Base-by-base conservation (phyloP, 371 early-diverging fungal species). In the Mucor indicus region DNA sequence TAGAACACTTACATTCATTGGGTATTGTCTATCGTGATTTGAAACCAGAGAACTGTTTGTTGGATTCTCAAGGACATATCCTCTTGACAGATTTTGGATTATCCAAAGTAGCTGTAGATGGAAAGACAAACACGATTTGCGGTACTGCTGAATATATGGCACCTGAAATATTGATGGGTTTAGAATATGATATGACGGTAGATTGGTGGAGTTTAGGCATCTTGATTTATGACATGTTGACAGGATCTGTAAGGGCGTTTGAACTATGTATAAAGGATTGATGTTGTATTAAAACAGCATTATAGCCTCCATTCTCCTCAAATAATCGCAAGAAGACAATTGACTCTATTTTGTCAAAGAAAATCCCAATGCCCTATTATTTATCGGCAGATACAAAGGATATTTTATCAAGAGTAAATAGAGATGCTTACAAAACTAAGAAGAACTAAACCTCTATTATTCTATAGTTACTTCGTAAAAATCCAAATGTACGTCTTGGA, bases 171-270 rank as follows among this genome's bases (percentile, higher is more conserved):
- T 78, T 96, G 38, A 67, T 80, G 27, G 90, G 86, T 24, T 58
- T 84, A n/a, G 87, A 87, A 32, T 95, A 96, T 62, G 91, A 90
- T 35, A 81, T 86, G 31, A 70, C 81, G 4, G 93, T 91, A 2
- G 98, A 98, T 68, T 93, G 93, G 89, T 98, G 98, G 98, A 84
- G 89, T 16, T 69, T 95, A 15, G 98, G 95, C 5, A 88, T 95
- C 25, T 69, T 95, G 35, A 75, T 95, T 23, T 95, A 87, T 69
- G 93, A 95, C 53, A 89, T 95, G 89, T 59, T 92, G 52, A 83
- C 87, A 4, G 90, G 90, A 17, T 76, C 80, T 44, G 83, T 74
- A 70, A 62, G 64, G 30, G 5, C 15, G 23, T 15, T 9, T n/a
- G n/a, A n/a, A n/a, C n/a, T 11, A 33, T n/a, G 9, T 13, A 35